A percentile compares a stretch with the other conserved stretches of the same genome.
Evolutionary conservation across 208 protist species (phyloP).

Genomic region (Porcisia hertigi): DNA sequence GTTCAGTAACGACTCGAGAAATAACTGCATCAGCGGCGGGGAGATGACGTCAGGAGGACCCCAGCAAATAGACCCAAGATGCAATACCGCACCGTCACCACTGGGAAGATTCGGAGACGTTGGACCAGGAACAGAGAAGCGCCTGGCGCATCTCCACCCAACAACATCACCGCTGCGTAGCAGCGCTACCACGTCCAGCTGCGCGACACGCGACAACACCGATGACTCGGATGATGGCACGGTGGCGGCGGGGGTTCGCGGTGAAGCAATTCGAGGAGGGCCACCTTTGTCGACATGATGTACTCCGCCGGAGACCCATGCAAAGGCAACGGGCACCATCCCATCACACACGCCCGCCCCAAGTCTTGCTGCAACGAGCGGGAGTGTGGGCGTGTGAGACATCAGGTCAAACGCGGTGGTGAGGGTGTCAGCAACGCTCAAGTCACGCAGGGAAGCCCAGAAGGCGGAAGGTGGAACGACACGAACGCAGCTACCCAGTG

Average conservation of each 20-base stretch:
- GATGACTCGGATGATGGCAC: background rate
- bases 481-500: background rate
- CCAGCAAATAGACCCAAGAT: background rate
- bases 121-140: background rate
- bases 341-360: conserved; percentile 1
- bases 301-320: conserved; percentile 7
- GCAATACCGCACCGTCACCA: background rate
- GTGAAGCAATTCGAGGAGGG: background rate
- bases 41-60: background rate
- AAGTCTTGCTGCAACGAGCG: background rate
- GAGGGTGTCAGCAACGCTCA: conserved; percentile 5
- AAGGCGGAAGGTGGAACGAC: conserved; percentile 7
- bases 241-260: too few species aligned
- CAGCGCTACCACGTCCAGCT: conserved; percentile 24
- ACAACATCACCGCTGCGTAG: conserved; percentile 26
- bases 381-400: conserved; percentile 12
- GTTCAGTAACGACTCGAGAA: conserved; percentile 12
- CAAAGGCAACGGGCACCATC: conserved; percentile 14
- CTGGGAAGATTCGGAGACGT: too few species aligned
- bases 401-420: conserved; percentile 11
- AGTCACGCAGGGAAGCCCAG: background rate
- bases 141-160: conserved; percentile 11
- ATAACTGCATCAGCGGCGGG: background rate
- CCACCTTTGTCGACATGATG: background rate
- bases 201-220: background rate